Evolutionary conservation across 1,284 basidiomycete genomes (phyloP).

Genomic region (Austropuccinia psidii): DNA sequence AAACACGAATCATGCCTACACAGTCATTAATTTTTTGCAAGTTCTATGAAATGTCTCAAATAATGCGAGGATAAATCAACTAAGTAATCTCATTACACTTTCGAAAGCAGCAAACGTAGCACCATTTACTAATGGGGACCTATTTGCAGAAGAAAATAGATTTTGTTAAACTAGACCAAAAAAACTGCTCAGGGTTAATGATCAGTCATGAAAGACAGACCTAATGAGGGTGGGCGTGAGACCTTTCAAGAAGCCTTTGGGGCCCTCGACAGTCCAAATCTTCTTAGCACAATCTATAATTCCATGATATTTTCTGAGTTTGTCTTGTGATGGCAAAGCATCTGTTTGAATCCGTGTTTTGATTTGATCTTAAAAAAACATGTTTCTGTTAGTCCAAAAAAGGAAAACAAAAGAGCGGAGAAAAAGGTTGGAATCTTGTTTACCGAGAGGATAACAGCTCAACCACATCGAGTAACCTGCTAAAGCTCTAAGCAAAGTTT

Average conservation of each 20-base stretch:
- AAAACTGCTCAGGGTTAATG: neutral
- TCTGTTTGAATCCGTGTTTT: constrained; percentile 95
- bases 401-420: neutral
- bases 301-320: constrained; percentile 62
- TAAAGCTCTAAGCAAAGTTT: neutral
- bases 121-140: constrained; percentile 29
- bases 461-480: constrained; percentile 49
- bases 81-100: constrained; percentile 13
- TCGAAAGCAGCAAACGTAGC: constrained; percentile 34
- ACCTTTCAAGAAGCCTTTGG: constrained; percentile 78
- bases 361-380: constrained; percentile 74
- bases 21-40: too few species aligned
- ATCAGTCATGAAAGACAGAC: constrained; percentile 48
- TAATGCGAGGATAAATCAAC: neutral
- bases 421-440: constrained; percentile 20
- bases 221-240: constrained; percentile 82
- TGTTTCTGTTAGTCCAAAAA: neutral
- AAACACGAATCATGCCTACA: too few species aligned
- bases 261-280: constrained; percentile 72
- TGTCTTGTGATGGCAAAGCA: constrained; percentile 48
- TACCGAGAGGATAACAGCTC: constrained; percentile 38
- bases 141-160: neutral
- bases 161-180: neutral
- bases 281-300: constrained; percentile 72
- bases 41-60: too few species aligned